phyloP scores from a whole-genome alignment of 2,329 filamentous ascomycete genomes.

The Ophiocordyceps unilateralis region DNA sequence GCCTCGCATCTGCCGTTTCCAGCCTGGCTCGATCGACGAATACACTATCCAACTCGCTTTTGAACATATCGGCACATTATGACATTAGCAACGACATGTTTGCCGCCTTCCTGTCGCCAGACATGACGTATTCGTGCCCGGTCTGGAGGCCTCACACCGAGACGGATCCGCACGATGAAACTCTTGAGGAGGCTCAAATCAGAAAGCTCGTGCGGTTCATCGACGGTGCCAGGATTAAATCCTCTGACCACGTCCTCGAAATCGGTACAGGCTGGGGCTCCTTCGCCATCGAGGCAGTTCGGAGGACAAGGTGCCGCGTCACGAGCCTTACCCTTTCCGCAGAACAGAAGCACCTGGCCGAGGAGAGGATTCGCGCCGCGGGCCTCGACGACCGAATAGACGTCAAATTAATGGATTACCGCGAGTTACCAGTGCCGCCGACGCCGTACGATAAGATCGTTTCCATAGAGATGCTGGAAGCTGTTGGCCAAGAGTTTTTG shows the following conservation, averaged over 20 bases:
- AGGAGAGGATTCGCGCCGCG: constrained; percentile 42
- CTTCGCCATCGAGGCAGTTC: constrained; percentile 53
- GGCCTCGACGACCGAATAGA: constrained; percentile 43
- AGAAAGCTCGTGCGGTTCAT: constrained; percentile 52
- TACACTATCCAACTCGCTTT: constrained; percentile 36
- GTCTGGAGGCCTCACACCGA: constrained; percentile 30
- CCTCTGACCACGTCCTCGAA: constrained; percentile 52
- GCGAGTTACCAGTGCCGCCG: constrained; percentile 36
- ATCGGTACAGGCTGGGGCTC: constrained; percentile 65
- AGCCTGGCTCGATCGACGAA: constrained; percentile 40
- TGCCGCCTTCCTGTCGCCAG: constrained; percentile 52
- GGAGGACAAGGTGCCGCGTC: constrained; percentile 47
- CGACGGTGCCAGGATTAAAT: constrained; percentile 43
- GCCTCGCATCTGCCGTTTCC: constrained; percentile 37
- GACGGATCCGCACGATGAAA: constrained; percentile 22
- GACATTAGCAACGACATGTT: constrained; percentile 66
- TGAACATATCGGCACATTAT: constrained; percentile 58
- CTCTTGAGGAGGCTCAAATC: constrained; percentile 47
- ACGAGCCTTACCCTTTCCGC: constrained; percentile 51
- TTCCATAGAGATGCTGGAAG: constrained; percentile 65
- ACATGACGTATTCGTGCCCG: constrained; percentile 62
- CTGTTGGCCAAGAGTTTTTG: constrained; percentile 51
- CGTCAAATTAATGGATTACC: constrained; percentile 54
- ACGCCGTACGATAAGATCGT: constrained; percentile 51
- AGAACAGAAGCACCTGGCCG: constrained; percentile 52